Evolutionary conservation across 2,329 filamentous ascomycete genomes (phyloP).

Genomic region (Penicillium sp.): DNA sequence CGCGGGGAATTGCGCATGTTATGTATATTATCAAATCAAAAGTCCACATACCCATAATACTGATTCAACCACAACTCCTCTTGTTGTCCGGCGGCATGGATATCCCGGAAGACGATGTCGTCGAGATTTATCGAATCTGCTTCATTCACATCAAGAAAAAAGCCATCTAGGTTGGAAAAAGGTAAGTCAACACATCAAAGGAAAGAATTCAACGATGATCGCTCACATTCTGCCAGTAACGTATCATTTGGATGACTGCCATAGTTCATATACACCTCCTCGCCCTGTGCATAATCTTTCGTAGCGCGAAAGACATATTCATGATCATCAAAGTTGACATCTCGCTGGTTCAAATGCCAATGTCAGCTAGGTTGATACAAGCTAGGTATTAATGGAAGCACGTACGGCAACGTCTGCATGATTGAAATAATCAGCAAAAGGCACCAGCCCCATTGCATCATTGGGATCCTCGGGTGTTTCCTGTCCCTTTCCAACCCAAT

Average conservation of each 20-base stretch:
- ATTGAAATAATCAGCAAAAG: constrained; percentile 51
- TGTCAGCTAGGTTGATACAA: not conserved
- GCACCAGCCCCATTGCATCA: constrained; percentile 48
- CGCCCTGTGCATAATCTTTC: constrained; percentile 38
- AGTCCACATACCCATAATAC: constrained; percentile 40
- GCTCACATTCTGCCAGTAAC: constrained; percentile 45
- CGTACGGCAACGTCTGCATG: constrained; percentile 45
- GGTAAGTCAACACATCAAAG: not conserved
- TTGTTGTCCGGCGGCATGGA: constrained; percentile 26
- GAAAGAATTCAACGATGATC: not conserved
- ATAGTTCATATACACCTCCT: constrained; percentile 48
- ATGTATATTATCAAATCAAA: constrained; percentile 8
- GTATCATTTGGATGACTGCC: constrained; percentile 46
- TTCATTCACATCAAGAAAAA: constrained; percentile 42
- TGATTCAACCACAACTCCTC: constrained; percentile 38
- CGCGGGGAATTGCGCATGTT: not conserved
- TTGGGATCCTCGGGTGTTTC: constrained; percentile 40
- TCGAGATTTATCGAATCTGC: constrained; percentile 45
- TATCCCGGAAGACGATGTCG: constrained; percentile 40
- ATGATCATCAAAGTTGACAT: constrained; percentile 38
- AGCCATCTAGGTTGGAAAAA: constrained; percentile 38
- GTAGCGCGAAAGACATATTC: constrained; percentile 38
- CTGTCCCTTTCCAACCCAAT: constrained; percentile 50
- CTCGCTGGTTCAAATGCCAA: constrained; percentile 29
- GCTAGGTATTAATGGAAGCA: not conserved